Evolutionary conservation across 768 basidiomycete species (phyloP), one percentile per base, ranked within the genome.

Genomic region (Phanerochaete sordida): DNA sequence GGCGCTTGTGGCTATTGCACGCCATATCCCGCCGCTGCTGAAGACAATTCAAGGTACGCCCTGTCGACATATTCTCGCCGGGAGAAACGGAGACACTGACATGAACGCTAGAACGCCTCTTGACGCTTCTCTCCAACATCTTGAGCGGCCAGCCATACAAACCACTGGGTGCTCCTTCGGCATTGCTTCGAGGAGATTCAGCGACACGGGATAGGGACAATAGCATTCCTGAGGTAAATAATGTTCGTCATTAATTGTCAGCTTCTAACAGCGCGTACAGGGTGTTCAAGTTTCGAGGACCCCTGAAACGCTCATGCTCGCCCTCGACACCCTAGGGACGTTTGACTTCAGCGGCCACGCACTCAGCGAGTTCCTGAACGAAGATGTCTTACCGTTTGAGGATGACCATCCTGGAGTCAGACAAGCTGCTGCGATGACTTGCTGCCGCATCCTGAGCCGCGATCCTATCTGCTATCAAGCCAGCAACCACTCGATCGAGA

Each of bases 381-480:
- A 79, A 60, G 91, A 91, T 61, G 95, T 95, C 1, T 74, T 98
- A 24, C 95, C 94, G 0, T 98, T 95, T 71, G 96, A 98, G 68
- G 88, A 97, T 66, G 97, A 98, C 68, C 85, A 88, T 65, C 70
- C 89, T 0, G 93, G 95, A 58, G 89, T 98, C 2, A 82, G 97
- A 16, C 83, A 88, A 30, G 92, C 93, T 6, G 94, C 96, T 12
- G 97, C 96, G 3, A 70, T 91, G 48, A 95, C 95, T 0, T 98
- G 95, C 70, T 97, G 95, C 67, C 84, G 84, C 48, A 81, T 98
- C 15, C 96, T 98, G 69, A 87, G 95, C 60, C 86, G 88, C 58
- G 97, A 99, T 74, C 95, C 95, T 0, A 97, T 98, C 53, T 95
- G 93, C 71, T 93, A 91, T 65, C 95, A 98, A 74, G 89, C 94